A percentile compares a stretch with the other conserved stretches of the same genome.
Evolutionary conservation across 2,329 filamentous ascomycete genomes (phyloP).

Genomic region (Colletotrichum cordylinicola): DNA sequence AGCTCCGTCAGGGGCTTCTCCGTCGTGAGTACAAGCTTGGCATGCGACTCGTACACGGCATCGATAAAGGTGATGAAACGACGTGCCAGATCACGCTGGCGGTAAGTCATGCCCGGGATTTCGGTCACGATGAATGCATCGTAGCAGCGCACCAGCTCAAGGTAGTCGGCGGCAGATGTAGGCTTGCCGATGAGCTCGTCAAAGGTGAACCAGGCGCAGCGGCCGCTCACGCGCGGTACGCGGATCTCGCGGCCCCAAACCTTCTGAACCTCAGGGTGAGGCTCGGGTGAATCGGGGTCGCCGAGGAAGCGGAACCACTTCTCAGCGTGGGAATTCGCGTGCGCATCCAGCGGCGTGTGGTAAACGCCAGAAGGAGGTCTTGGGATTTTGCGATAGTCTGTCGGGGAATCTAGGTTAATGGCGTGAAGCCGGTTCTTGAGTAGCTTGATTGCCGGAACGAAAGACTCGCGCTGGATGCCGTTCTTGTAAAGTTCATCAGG

Average conservation of each 20-base stretch:
- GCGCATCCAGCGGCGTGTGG: constrained; percentile 82
- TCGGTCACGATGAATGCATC: constrained; percentile 92
- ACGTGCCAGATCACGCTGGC: constrained; percentile 84
- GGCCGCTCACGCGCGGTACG: constrained; percentile 87
- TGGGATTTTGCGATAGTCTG: constrained; percentile 97
- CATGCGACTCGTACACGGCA: constrained; percentile 89
- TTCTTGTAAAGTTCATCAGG: constrained; percentile 98
- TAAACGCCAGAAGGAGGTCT: constrained; percentile 93
- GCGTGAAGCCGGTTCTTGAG: constrained; percentile 85
- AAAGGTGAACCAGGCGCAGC: constrained; percentile 90
- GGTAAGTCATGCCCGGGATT: constrained; percentile 89
- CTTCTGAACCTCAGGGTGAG: constrained; percentile 78
- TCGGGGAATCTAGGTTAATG: constrained; percentile 92
- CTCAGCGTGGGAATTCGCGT: constrained; percentile 81
- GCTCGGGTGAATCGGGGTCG: constrained; percentile 76
- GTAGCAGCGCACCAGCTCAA: constrained; percentile 89
- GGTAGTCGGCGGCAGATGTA: constrained; percentile 92
- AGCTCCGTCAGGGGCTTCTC: constrained; percentile 84
- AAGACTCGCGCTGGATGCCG: constrained; percentile 93
- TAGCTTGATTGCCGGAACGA: constrained; percentile 93
- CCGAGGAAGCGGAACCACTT: constrained; percentile 97
- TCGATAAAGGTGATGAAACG: constrained; percentile 98
- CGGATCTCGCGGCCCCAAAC: constrained; percentile 94
- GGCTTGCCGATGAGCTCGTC: constrained; percentile 88
- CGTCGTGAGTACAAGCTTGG: constrained; percentile 94